Percentiles rank a stretch among this genome's conserved stretches.
These are phyloP conservation scores for Aspergillus sp. DNA, from an alignment of 2,329 filamentous ascomycete species.

Conservation along the genomic window DNA sequence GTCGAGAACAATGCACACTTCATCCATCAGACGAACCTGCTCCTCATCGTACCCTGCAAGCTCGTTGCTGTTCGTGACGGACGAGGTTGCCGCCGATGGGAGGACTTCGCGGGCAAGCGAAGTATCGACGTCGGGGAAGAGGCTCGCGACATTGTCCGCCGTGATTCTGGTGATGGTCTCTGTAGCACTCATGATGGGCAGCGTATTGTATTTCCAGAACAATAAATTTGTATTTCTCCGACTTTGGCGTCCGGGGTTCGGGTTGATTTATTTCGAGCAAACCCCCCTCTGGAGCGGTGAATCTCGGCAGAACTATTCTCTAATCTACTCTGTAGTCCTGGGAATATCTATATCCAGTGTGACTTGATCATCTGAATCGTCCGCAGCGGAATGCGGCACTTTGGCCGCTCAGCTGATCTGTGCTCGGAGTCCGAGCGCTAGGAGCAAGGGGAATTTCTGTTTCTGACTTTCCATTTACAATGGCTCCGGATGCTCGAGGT, in stretches of 20 bases:
- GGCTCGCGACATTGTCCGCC: conserved; percentile 77
- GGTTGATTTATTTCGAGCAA: neutral
- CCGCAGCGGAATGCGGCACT: no score
- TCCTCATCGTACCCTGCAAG: conserved; percentile 93
- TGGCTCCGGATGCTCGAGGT: neutral
- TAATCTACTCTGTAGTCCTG: neutral
- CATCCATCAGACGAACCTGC: conserved; percentile 97
- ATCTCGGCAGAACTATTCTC: conserved; percentile 1
- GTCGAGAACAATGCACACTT: conserved; percentile 96
- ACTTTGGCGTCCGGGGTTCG: neutral
- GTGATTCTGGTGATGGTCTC: conserved; percentile 65
- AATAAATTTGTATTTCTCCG: neutral
- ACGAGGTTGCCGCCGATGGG: conserved; percentile 39
- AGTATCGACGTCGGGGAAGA: conserved; percentile 81
- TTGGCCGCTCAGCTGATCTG: neutral
- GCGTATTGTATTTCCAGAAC: neutral
- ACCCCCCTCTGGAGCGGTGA: neutral
- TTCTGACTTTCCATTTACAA: neutral
- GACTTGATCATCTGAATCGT: neutral
- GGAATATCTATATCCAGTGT: neutral
- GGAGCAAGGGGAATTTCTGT: neutral
- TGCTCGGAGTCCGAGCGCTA: neutral
- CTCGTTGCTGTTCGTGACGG: conserved; percentile 55
- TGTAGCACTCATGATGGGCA: conserved; percentile 44
- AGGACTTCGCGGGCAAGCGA: conserved; percentile 54